Percentiles rank a stretch among this genome's conserved stretches.
Evolutionary conservation across 2,329 filamentous ascomycete species (phyloP).

Genomic region (Alternaria rosae): DNA sequence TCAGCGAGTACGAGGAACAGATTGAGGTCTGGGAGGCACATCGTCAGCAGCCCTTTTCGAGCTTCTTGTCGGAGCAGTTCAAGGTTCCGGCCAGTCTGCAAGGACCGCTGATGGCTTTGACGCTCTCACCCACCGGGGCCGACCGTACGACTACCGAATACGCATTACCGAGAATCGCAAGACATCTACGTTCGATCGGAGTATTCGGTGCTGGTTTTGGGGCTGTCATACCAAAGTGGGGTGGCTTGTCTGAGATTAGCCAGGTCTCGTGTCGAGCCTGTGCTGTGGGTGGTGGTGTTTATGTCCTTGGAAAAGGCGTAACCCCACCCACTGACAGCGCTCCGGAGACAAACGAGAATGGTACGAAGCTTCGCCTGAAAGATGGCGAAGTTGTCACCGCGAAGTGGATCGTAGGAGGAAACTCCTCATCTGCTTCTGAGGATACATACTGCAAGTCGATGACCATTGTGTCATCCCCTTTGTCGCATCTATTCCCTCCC

Average conservation of each 20-base stretch:
- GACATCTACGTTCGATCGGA: constrained; percentile 86
- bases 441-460: constrained; percentile 66
- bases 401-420: constrained; percentile 60
- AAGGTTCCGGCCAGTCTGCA: constrained; percentile 70
- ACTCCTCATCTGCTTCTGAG: constrained; percentile 8
- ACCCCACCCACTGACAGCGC: constrained; percentile 20
- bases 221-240: constrained; percentile 91
- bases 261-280: constrained; percentile 91
- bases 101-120: constrained; percentile 72
- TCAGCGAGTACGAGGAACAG: constrained; percentile 73
- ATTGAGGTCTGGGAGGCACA: constrained; percentile 65
- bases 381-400: constrained; percentile 66
- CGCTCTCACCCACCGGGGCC: constrained; percentile 69
- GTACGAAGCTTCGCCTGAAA: constrained; percentile 60
- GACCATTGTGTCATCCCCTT: constrained; percentile 71
- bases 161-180: constrained; percentile 76
- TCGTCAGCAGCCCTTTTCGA: constrained; percentile 62
- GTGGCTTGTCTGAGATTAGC: constrained; percentile 84
- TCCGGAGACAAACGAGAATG: constrained; percentile 12
- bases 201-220: constrained; percentile 88
- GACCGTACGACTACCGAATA: constrained; percentile 67
- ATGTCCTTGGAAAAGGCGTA: constrained; percentile 80
- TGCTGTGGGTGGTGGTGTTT: constrained; percentile 89
- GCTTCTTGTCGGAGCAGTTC: constrained; percentile 65
- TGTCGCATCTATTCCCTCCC: constrained; percentile 72